Evolutionary conservation across 2,329 filamentous ascomycete genomes (phyloP).

Genomic region (Penicillium sp.): DNA sequence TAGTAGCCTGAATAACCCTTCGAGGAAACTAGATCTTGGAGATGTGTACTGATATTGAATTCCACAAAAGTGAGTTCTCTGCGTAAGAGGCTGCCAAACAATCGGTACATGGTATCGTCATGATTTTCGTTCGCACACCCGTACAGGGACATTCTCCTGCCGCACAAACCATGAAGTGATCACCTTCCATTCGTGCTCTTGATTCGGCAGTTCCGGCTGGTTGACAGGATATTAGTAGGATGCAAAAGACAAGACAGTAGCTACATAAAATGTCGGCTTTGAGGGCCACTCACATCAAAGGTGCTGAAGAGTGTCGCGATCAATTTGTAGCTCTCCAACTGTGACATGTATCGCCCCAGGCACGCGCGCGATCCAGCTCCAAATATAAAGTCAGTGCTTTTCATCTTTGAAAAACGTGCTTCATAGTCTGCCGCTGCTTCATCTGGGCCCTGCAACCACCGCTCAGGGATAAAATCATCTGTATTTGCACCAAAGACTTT

Average conservation of each 20-base stretch:
- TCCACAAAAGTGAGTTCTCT: too few species aligned
- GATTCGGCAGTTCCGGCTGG: slow-evolving; percentile 35
- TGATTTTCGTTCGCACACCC: slow-evolving; percentile 4
- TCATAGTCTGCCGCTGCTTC: slow-evolving; percentile 12
- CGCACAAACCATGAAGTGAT: slow-evolving; percentile 40
- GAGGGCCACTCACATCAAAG: slow-evolving; percentile 35
- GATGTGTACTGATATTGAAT: too few species aligned
- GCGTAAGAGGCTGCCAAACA: too few species aligned
- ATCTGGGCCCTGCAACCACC: slow-evolving; percentile 21
- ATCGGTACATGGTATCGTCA: too few species aligned
- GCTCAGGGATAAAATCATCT: slow-evolving; percentile 15
- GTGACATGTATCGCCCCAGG: slow-evolving; percentile 12
- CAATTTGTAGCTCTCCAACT: slow-evolving; percentile 19
- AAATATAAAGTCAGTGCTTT: slow-evolving; percentile 17
- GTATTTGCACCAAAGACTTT: slow-evolving; percentile 57
- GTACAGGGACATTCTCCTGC: slow-evolving; percentile 20
- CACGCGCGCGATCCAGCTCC: slow-evolving; percentile 16
- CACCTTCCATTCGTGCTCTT: slow-evolving; percentile 34
- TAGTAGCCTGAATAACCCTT: too few species aligned
- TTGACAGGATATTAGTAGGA: too few species aligned
- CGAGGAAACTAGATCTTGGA: too few species aligned
- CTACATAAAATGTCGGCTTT: too few species aligned
- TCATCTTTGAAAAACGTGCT: slow-evolving; percentile 16
- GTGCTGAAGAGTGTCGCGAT: slow-evolving; percentile 32
- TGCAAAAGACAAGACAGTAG: too few species aligned